These are phyloP conservation scores for Penicillium crustosum DNA, from an alignment of 2,329 filamentous ascomycete species.

Conservation along the genomic window DNA sequence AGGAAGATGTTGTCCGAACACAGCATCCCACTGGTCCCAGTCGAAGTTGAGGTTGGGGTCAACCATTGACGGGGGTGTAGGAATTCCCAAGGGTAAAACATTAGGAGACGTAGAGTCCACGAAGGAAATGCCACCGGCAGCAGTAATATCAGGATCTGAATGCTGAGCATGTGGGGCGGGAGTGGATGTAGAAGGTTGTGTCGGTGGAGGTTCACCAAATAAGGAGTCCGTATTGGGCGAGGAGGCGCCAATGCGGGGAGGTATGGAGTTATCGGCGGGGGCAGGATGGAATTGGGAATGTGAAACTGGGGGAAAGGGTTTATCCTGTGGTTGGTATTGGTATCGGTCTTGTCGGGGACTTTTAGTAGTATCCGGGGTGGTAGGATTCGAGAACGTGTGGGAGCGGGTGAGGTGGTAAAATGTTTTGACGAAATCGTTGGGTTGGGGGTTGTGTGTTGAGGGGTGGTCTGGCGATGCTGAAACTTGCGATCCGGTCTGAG, in stretches of 20 bases:
- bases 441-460: slow-evolving; percentile 16
- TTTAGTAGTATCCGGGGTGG: slow-evolving; percentile 13
- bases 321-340: slow-evolving; percentile 21
- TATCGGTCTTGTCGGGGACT: slow-evolving; percentile 28
- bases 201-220: neutral
- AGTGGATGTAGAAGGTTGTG: neutral
- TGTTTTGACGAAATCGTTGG: slow-evolving; percentile 34
- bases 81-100: slow-evolving; percentile 19
- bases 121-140: slow-evolving; percentile 19
- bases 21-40: slow-evolving; percentile 52
- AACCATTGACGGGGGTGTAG: slow-evolving; percentile 40
- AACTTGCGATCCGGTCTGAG: slow-evolving; percentile 12
- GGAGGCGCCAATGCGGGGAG: slow-evolving; percentile 8
- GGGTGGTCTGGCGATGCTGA: neutral
- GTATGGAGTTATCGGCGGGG: slow-evolving; percentile 6
- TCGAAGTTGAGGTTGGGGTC: slow-evolving; percentile 48
- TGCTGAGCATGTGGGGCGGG: slow-evolving; percentile 10
- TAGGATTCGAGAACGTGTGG: slow-evolving; percentile 28
- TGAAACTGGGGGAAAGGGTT: slow-evolving; percentile 10
- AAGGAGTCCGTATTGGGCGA: slow-evolving; percentile 14
- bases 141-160: neutral
- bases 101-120: slow-evolving; percentile 26
- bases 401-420: slow-evolving; percentile 40
- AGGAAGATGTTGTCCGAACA: slow-evolving; percentile 49
- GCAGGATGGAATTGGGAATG: slow-evolving; percentile 17